A percentile compares a stretch with the other conserved stretches of the same genome.
Evolutionary conservation across 1,139 yeast genomes (phyloP).

Genomic region (Saccharomyces hybrid): DNA sequence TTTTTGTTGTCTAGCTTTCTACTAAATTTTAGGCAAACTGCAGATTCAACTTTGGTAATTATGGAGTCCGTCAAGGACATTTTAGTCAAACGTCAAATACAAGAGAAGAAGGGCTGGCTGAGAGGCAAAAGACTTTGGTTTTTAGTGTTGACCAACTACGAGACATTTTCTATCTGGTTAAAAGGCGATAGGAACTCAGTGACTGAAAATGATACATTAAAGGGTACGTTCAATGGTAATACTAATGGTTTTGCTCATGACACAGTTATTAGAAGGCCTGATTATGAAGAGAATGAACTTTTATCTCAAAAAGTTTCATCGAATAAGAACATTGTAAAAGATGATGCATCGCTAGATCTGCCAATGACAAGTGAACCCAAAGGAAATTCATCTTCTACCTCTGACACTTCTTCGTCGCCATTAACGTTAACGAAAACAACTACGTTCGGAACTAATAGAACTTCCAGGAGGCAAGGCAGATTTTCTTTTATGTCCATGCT

Average conservation of each 20-base stretch:
- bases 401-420: not conserved
- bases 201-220: constrained; percentile 33
- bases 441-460: not conserved
- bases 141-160: constrained; percentile 33
- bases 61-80: constrained; percentile 32
- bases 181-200: constrained; percentile 21
- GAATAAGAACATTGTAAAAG: constrained; percentile 1
- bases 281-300: constrained; percentile 24
- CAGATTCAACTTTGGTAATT: constrained; percentile 31
- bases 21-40: constrained; percentile 39
- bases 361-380: constrained; percentile 9
- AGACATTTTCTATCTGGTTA: constrained; percentile 34
- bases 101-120: constrained; percentile 33
- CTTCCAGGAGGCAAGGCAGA: not conserved
- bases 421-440: not conserved
- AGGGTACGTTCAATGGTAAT: constrained; percentile 26
- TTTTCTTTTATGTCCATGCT: constrained; percentile 7
- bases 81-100: constrained; percentile 28
- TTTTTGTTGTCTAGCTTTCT: constrained; percentile 42
- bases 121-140: constrained; percentile 39
- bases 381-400: not conserved
- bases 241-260: constrained; percentile 13
- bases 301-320: constrained; percentile 16
- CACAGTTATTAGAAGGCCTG: constrained; percentile 19
- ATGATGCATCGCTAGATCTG: constrained; percentile 4